Evolutionary conservation across 148 eudicot species (phyloP).

Genomic region (Silene uniflora): DNA sequence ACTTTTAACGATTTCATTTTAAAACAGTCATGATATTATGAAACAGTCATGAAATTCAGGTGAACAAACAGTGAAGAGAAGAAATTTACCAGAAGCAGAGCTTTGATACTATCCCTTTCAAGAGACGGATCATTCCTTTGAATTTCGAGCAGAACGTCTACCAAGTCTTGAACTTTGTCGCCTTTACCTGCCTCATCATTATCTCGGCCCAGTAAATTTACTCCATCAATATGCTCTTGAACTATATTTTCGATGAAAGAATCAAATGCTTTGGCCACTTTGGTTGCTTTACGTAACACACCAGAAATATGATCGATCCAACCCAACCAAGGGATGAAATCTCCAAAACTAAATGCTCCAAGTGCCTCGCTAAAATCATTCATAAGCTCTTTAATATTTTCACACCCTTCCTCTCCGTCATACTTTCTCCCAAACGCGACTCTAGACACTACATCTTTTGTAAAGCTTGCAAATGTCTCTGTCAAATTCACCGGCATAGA

Average conservation of each 20-base stretch:
- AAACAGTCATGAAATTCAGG: conserved; percentile 5
- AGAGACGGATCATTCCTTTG: no score
- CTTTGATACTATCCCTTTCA: no score
- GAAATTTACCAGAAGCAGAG: conserved; percentile 11
- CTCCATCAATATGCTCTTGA: conserved; percentile 23
- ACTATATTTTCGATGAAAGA: conserved; percentile 26
- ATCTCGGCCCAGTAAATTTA: background rate
- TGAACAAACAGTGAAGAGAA: conserved; percentile 28
- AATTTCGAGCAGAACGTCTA: no score
- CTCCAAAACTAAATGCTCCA: conserved; percentile 31
- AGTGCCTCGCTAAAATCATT: conserved; percentile 11
- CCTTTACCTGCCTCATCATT: background rate
- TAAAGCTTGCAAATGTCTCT: background rate
- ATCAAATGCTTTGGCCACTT: conserved; percentile 34
- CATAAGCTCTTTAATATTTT: conserved; percentile 15
- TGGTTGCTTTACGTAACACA: conserved; percentile 17
- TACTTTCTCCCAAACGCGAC: conserved; percentile 11
- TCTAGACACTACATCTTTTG: conserved; percentile 7
- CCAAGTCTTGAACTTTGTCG: background rate
- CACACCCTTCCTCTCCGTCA: no score
- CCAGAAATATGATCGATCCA: conserved; percentile 37
- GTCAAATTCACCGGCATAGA: no score
- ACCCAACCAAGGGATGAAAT: conserved; percentile 35
- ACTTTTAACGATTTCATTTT: no score
- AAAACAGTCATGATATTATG: no score